Evolutionary conservation across 805 yeast species (phyloP).

Genomic region (Zygotorulaspora chibaensis): DNA sequence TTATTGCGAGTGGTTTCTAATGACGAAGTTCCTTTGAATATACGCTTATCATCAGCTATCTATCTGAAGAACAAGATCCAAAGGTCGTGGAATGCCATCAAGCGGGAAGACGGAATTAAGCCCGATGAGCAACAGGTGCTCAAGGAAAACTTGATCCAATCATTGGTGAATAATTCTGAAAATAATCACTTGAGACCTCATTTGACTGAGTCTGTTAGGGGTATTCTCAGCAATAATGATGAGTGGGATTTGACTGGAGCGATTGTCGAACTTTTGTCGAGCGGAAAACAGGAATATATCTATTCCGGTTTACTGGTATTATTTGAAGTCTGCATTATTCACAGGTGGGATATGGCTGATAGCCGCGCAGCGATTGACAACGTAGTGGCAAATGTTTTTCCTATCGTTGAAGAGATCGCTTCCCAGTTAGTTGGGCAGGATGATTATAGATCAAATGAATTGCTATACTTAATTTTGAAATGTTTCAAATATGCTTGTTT

Average conservation of each 20-base stretch:
- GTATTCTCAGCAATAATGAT: slow-evolving; percentile 45
- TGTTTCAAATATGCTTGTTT: slow-evolving; percentile 60
- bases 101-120: slow-evolving; percentile 32
- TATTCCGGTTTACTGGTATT: slow-evolving; percentile 55
- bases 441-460: slow-evolving; percentile 38
- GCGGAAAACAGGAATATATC: slow-evolving; percentile 38
- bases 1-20: slow-evolving; percentile 49
- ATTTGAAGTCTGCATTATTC: slow-evolving; percentile 50
- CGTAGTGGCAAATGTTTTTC: slow-evolving; percentile 48
- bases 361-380: slow-evolving; percentile 46
- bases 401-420: slow-evolving; percentile 53
- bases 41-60: slow-evolving; percentile 59
- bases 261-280: slow-evolving; percentile 36
- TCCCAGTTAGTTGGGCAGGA: slow-evolving; percentile 32
- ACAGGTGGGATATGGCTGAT: slow-evolving; percentile 52
- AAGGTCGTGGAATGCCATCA: slow-evolving; percentile 45
- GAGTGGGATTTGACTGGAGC: slow-evolving; percentile 36
- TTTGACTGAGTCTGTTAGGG: slow-evolving; percentile 52
- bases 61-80: slow-evolving; percentile 63
- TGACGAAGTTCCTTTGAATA: slow-evolving; percentile 38
- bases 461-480: slow-evolving; percentile 61
- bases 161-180: slow-evolving; percentile 43
- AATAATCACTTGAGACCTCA: slow-evolving; percentile 49
- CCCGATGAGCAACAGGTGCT: slow-evolving; percentile 52
- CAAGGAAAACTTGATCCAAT: slow-evolving; percentile 49